A percentile compares a stretch with the other conserved stretches of the same genome.
phyloP scores from a whole-genome alignment of 495 filamentous ascomycete genomes.

The Lophiotrema nucula region DNA sequence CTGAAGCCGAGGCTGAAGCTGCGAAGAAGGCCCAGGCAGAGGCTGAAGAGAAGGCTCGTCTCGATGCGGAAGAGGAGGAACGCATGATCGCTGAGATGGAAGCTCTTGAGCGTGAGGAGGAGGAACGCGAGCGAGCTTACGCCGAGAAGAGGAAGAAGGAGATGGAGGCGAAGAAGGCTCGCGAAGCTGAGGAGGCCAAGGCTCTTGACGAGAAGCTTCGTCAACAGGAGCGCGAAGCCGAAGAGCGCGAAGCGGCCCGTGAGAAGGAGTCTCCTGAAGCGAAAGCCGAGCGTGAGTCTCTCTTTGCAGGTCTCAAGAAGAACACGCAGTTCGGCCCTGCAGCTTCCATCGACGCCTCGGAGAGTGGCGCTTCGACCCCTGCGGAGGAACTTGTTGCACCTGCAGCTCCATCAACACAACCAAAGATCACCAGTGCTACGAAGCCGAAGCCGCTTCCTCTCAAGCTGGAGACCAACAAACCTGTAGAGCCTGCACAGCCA shows the following conservation, averaged over 20 bases:
- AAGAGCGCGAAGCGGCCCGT: conserved; percentile 41
- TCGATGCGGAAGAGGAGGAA: conserved; percentile 43
- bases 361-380: conserved; percentile 55
- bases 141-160: conserved; percentile 39
- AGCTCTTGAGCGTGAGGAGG: conserved; percentile 39
- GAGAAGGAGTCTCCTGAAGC: conserved; percentile 37
- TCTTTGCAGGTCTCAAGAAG: conserved; percentile 60
- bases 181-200: conserved; percentile 35
- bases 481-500: conserved; percentile 83
- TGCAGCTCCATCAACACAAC: conserved; percentile 23
- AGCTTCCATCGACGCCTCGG: conserved; percentile 45
- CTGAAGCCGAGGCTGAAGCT: conserved; percentile 32
- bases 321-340: conserved; percentile 49
- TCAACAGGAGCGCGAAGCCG: conserved; percentile 44
- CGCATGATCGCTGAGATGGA: conserved; percentile 46
- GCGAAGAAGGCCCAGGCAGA: conserved; percentile 23
- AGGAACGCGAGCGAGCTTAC: conserved; percentile 42
- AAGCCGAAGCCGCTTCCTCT: conserved; percentile 75
- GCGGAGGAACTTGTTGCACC: conserved; percentile 42
- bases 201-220: conserved; percentile 41
- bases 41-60: conserved; percentile 27
- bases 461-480: conserved; percentile 77
- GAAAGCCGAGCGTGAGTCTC: conserved; percentile 37
- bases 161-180: conserved; percentile 37
- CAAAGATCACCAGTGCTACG: conserved; percentile 46